phyloP scores from a whole-genome alignment of 148 eudicot genomes.

The Fagopyrum tataricum region DNA sequence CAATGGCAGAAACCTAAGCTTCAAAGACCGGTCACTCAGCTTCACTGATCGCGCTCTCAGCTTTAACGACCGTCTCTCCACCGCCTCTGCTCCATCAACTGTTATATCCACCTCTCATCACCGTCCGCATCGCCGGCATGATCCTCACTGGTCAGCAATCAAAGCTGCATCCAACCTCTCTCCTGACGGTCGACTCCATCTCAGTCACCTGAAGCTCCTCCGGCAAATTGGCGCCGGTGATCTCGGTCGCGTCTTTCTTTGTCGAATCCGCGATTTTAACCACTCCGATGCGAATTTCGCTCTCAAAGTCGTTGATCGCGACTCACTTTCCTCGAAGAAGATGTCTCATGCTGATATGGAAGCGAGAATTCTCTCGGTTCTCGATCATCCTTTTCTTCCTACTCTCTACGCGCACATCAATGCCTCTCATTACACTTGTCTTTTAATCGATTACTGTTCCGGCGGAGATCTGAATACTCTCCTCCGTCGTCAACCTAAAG shows the following conservation, averaged over 20 bases:
- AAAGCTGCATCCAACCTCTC: conserved; percentile 51
- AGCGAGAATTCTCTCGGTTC: conserved; percentile 43
- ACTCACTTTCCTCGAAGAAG: conserved; percentile 43
- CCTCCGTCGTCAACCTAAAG: conserved; percentile 36
- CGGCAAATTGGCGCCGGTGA: conserved; percentile 70
- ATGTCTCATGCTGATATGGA: conserved; percentile 57
- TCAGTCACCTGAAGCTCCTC: conserved; percentile 61
- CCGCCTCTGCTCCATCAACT: conserved; percentile 20
- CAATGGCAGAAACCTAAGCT: background rate
- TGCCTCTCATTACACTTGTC: conserved; percentile 73
- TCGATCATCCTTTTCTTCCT: conserved; percentile 77
- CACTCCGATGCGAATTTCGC: conserved; percentile 46
- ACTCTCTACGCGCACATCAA: conserved; percentile 75
- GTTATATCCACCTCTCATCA: conserved; percentile 12
- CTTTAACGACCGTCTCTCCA: conserved; percentile 49
- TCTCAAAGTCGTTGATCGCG: conserved; percentile 65
- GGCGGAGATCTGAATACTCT: conserved; percentile 71
- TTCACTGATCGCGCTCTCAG: background rate
- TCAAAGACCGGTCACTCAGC: background rate
- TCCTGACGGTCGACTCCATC: conserved; percentile 52
- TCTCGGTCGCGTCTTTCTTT: conserved; percentile 75
- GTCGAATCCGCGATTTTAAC: conserved; percentile 58
- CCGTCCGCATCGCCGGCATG: conserved; percentile 39
- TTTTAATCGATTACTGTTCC: conserved; percentile 64
- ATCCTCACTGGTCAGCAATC: conserved; percentile 64